Evolutionary conservation across 129 eudicot species (phyloP).

Genomic region (Lactuca sativa): DNA sequence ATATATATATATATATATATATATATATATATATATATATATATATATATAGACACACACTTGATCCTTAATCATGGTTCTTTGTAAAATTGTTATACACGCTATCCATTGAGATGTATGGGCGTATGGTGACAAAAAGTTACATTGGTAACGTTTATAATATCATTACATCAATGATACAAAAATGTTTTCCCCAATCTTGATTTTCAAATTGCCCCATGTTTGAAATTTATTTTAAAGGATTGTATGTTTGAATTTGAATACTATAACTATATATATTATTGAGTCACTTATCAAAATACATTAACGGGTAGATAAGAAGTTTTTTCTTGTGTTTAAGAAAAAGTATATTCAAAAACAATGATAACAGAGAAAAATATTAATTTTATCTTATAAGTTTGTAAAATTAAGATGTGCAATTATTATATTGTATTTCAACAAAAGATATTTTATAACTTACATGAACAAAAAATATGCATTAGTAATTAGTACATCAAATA

Average conservation of each 20-base stretch:
- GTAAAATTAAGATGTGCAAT: not conserved
- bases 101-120: conserved; percentile 26
- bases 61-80: conserved; percentile 10
- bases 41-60: not conserved
- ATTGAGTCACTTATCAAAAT: not conserved
- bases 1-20: too few relatives aligned
- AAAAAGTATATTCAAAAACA: not conserved
- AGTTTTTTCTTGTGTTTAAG: not conserved
- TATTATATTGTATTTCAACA: not conserved
- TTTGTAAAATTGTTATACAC: conserved; percentile 15
- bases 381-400: not conserved
- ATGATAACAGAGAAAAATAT: not conserved
- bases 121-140: conserved; percentile 33
- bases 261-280: too few relatives aligned
- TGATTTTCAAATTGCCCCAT: not conserved
- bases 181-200: not conserved
- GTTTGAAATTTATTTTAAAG: not conserved
- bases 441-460: not conserved
- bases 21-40: too few relatives aligned
- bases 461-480: not conserved
- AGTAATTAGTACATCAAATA: not conserved
- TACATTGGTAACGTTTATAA: conserved; percentile 25
- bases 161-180: conserved; percentile 17
- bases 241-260: not conserved
- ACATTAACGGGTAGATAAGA: not conserved